Evolutionary conservation across 306 rosid genomes (phyloP).

Genomic region (Cucumis sativus): Cucumber_9930_V3 NC_026661.2:3171001-3171500

Average conservation of each 20-base stretch:
- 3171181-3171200: too few species aligned
- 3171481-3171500: too few species aligned
- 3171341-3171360: neutral
- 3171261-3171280: neutral
- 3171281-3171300: neutral
- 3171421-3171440: too few species aligned
- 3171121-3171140: too few species aligned
- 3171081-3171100: neutral
- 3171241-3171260: too few species aligned
- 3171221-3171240: neutral
- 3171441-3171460: too few species aligned
- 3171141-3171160: neutral
- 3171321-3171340: neutral
- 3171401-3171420: neutral
- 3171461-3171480: too few species aligned
- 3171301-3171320: neutral
- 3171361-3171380: too few species aligned
- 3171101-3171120: too few species aligned
- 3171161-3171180: neutral
- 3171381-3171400: neutral
- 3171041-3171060: neutral
- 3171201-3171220: neutral
- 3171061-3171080: neutral
- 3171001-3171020: neutral
- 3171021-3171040: neutral